These are phyloP conservation scores for Beauveria sp. DNA, from an alignment of 2,329 filamentous ascomycete species.

Conservation along the genomic window DNA sequence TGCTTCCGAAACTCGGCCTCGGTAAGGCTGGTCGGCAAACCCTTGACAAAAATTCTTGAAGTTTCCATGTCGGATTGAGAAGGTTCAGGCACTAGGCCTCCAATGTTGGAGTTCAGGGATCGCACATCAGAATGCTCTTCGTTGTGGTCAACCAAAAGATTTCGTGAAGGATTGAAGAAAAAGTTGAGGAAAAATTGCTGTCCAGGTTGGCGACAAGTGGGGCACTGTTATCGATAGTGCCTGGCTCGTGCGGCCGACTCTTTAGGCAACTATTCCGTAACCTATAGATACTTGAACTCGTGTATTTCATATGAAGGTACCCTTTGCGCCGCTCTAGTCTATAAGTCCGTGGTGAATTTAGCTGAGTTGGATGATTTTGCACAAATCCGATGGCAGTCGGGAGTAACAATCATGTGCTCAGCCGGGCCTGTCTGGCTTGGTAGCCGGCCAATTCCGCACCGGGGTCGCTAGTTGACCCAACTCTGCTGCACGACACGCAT, in stretches of 20 bases:
- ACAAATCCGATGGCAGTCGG: no score
- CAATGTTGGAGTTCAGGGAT: slow-evolving; percentile 10
- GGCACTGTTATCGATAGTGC: slow-evolving; percentile 16
- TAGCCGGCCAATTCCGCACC: no score
- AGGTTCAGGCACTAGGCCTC: slow-evolving; percentile 14
- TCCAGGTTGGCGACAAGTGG: slow-evolving; percentile 8
- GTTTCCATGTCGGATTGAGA: slow-evolving; percentile 36
- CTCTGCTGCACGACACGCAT: no score
- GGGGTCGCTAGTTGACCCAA: no score
- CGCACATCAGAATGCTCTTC: slow-evolving; percentile 9
- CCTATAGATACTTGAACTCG: background rate
- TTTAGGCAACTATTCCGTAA: background rate
- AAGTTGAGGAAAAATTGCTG: slow-evolving; percentile 22
- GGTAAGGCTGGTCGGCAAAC: slow-evolving; percentile 76
- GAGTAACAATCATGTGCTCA: no score
- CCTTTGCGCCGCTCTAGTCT: no score
- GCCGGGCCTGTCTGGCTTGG: no score
- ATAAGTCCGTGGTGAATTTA: no score
- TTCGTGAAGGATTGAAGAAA: slow-evolving; percentile 15
- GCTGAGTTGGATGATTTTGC: no score
- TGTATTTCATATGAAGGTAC: no score
- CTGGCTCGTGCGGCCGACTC: background rate
- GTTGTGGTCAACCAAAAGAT: slow-evolving; percentile 15
- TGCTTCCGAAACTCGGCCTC: slow-evolving; percentile 84
- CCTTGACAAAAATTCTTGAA: slow-evolving; percentile 72